phyloP scores from a whole-genome alignment of 2,329 filamentous ascomycete species.

The Trichophyton mentagrophytes region DNA sequence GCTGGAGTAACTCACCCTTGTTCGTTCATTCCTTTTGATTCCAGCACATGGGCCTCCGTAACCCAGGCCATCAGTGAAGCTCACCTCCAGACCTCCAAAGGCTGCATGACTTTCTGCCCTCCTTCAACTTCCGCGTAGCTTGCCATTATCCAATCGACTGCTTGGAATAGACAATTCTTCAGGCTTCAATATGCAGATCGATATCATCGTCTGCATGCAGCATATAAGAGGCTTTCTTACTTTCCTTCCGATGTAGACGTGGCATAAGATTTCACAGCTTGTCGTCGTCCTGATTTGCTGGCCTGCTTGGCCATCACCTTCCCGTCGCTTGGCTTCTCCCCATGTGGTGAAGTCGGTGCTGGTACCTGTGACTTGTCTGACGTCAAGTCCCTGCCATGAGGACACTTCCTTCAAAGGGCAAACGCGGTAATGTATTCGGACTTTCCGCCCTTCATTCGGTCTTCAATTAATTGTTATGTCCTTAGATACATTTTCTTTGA shows the following conservation, averaged over 20 bases:
- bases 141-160: background rate
- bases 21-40: background rate
- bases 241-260: background rate
- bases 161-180: background rate
- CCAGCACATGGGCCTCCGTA: slow-evolving; percentile 1
- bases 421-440: background rate
- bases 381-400: background rate
- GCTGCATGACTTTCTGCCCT: background rate
- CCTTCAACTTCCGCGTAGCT: background rate
- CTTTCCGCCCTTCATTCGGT: background rate
- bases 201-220: background rate
- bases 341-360: background rate
- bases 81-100: background rate
- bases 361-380: slow-evolving; percentile 1
- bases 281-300: background rate
- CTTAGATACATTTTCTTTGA: background rate
- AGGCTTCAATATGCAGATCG: slow-evolving; percentile 1
- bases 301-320: background rate
- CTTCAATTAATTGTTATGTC: background rate
- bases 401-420: background rate
- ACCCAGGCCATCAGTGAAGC: background rate
- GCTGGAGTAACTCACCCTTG: background rate
- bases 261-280: background rate
- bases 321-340: slow-evolving; percentile 1
- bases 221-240: background rate